phyloP scores from a whole-genome alignment of 1,284 basidiomycete species.

The Leccinum angustisporum region DNA sequence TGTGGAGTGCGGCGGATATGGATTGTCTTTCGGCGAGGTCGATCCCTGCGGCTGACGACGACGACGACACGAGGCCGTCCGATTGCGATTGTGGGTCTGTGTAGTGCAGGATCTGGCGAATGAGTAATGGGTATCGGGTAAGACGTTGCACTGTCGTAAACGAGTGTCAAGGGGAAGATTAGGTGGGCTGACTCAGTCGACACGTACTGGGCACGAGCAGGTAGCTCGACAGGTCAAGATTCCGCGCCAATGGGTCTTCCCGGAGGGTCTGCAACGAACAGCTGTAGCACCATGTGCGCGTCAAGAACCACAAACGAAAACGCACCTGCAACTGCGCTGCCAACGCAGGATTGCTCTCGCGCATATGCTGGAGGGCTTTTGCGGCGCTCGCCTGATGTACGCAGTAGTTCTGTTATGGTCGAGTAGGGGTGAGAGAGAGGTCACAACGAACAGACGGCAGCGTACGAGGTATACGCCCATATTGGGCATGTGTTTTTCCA shows the following conservation, averaged over 20 bases:
- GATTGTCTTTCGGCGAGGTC: slow-evolving; percentile 47
- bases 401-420: not conserved
- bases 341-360: slow-evolving; percentile 67
- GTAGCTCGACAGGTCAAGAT: slow-evolving; percentile 88
- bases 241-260: slow-evolving; percentile 75
- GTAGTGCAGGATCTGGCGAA: slow-evolving; percentile 83
- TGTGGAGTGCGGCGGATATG: slow-evolving; percentile 59
- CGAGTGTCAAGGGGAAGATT: not conserved
- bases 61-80: not conserved
- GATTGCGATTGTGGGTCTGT: slow-evolving; percentile 45
- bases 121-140: slow-evolving; percentile 87
- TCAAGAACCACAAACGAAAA: not conserved
- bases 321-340: slow-evolving; percentile 67
- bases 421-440: not conserved
- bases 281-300: not conserved
- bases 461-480: slow-evolving; percentile 80
- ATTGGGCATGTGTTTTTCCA: slow-evolving; percentile 71
- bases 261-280: slow-evolving; percentile 53
- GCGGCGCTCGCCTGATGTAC: slow-evolving; percentile 85
- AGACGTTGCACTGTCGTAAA: slow-evolving; percentile 82
- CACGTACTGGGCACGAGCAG: slow-evolving; percentile 84
- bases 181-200: not conserved
- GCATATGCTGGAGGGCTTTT: slow-evolving; percentile 74
- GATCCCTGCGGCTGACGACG: slow-evolving; percentile 1
- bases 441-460: not conserved